Evolutionary conservation across 768 basidiomycete species (phyloP), one percentile per base, ranked within the genome.

Genomic region (Lentinula sp.): DNA sequence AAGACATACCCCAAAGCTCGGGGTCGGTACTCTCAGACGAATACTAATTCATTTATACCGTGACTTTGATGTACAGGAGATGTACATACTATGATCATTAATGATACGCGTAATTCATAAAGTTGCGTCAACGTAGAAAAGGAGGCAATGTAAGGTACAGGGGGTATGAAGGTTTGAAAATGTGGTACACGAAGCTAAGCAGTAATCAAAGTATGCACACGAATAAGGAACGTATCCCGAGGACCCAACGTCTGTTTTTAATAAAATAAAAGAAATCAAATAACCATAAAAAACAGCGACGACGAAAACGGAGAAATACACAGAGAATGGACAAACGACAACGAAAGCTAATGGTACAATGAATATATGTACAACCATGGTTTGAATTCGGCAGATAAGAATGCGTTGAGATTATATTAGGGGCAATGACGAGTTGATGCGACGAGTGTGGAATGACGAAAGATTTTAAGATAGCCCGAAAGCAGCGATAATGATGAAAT

Each of bases 271-370:
- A 16, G 50, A 13, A 34, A 9, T 46, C 46, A 43, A 56, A 42
- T 56, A 56, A 56, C 55, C 55, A 56, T 56, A 56, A 40, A n/a
- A 42, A 56, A 56, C 39, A 21, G 13, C 39, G 21, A 56, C 23
- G 28, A 32, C 37, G 37, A 56, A 6, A 37, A 55, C 34, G 8
- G 53, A 55, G 39, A 40, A 21, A 42, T 23, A 56, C 43, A 56
- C 55, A 56, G 21, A 37, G 18, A 37, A 43, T 23, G 37, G n/a
- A 18, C n/a, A n/a, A n/a, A 53, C 23, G 32, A 13, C 37, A 39
- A 37, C 16, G 39, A 56, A 23, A 28, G 53, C 55, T 56, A 43
- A 56, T 40, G 28, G 55, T 56, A 56, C 55, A 56, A n/a, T 9
- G 40, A 18, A 56, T 56, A 55, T 55, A 56, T 56, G 55, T 56